Conservation (phyloP, 495 filamentous ascomycete genomes). For the Rhizodiscina lignyota region DNA sequence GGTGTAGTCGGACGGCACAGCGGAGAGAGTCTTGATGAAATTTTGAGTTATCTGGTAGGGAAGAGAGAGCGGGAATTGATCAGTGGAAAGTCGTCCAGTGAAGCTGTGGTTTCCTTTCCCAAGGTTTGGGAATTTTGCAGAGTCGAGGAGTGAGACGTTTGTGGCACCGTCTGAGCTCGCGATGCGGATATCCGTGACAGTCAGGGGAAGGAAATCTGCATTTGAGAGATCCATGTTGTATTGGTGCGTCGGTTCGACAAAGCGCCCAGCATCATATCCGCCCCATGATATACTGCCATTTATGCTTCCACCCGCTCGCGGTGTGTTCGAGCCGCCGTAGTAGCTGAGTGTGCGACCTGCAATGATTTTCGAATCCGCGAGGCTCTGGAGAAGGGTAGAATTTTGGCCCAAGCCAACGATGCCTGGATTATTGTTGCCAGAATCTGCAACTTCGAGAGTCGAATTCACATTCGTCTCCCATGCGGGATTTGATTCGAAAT, state of each 20-base stretch:
- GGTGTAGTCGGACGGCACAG: slow-evolving; percentile 7
- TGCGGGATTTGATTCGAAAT: slow-evolving; percentile 16
- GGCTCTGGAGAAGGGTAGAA: slow-evolving; percentile 14
- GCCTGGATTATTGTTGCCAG: slow-evolving; percentile 8
- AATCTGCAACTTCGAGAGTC: slow-evolving; percentile 11
- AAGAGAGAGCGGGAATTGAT: slow-evolving; percentile 17
- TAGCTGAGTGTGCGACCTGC: slow-evolving; percentile 17
- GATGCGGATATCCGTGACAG: slow-evolving; percentile 17
- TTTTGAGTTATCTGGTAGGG: slow-evolving; percentile 19
- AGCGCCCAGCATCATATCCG: slow-evolving; percentile 19
- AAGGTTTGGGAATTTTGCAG: slow-evolving; percentile 9
- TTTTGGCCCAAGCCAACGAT: slow-evolving; percentile 14
- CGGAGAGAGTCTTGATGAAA: slow-evolving; percentile 12
- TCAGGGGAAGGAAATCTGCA: slow-evolving; percentile 11
- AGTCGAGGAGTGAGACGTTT: slow-evolving; percentile 16
- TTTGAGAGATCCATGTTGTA: slow-evolving; percentile 9
- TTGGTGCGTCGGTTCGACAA: slow-evolving; percentile 8
- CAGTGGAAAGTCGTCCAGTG: slow-evolving; percentile 16
- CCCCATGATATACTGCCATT: slow-evolving; percentile 16
- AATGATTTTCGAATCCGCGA: slow-evolving; percentile 10
- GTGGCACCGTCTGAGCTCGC: slow-evolving; percentile 5
- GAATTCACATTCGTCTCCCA: slow-evolving; percentile 12
- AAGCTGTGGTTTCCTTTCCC: slow-evolving; percentile 6
- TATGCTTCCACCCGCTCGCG: slow-evolving; percentile 12
- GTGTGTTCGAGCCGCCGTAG: slow-evolving; percentile 14